Conservation (phyloP, 1,139 yeast genomes). For the Suhomyces coccinellae region DNA sequence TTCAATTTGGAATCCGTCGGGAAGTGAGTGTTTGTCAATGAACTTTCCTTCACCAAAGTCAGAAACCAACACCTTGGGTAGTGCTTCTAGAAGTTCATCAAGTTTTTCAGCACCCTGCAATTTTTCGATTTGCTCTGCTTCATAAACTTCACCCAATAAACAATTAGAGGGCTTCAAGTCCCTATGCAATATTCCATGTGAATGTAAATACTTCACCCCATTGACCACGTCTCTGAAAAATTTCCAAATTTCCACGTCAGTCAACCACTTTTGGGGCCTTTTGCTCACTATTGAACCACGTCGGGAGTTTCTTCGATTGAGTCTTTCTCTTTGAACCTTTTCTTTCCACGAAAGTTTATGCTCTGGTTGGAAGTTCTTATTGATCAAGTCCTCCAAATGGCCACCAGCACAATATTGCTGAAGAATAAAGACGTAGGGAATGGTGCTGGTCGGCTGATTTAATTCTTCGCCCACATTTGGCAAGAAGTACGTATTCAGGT, state of each 20-base stretch:
- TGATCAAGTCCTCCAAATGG: slow-evolving; percentile 69
- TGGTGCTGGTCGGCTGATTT: slow-evolving; percentile 21
- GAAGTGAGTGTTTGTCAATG: slow-evolving; percentile 43
- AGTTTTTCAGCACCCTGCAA: background rate
- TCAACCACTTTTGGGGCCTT: slow-evolving; percentile 28
- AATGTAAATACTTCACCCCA: slow-evolving; percentile 74
- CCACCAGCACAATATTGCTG: slow-evolving; percentile 92
- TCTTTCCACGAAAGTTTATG: slow-evolving; percentile 28
- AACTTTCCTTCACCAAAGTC: slow-evolving; percentile 90
- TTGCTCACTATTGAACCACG: slow-evolving; percentile 10
- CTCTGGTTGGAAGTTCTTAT: slow-evolving; percentile 29
- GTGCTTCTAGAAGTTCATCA: slow-evolving; percentile 17
- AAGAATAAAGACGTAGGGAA: slow-evolving; percentile 81
- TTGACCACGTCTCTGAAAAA: slow-evolving; percentile 65
- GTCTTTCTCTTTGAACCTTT: slow-evolving; percentile 27
- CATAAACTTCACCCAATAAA: slow-evolving; percentile 48
- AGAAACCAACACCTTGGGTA: slow-evolving; percentile 75
- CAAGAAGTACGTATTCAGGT: slow-evolving; percentile 35
- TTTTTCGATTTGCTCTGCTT: background rate
- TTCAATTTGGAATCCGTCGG: slow-evolving; percentile 5
- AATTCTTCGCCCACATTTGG: slow-evolving; percentile 15
- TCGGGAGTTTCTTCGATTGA: slow-evolving; percentile 20
- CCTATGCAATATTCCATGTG: slow-evolving; percentile 74
- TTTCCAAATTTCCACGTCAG: slow-evolving; percentile 49
- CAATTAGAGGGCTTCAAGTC: slow-evolving; percentile 91